These are phyloP conservation scores for Collybia nuda DNA, from an alignment of 768 basidiomycete species.

Conservation along the genomic window DNA sequence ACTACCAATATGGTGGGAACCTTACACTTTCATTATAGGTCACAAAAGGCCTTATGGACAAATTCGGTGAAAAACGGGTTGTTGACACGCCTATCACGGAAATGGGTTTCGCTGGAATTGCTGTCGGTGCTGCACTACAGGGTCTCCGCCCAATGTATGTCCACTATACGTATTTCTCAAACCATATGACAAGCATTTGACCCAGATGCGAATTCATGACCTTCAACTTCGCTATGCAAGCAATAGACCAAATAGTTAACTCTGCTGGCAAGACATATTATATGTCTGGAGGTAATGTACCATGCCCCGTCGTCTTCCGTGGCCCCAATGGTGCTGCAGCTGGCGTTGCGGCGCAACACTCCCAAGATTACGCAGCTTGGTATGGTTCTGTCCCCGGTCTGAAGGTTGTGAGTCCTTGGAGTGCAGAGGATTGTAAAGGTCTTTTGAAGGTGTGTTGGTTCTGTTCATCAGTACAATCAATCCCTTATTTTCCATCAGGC, in stretches of 20 bases:
- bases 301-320: constrained; percentile 98
- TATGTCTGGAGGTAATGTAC: constrained; percentile 99
- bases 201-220: constrained; percentile 99
- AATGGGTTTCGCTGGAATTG: constrained; percentile 98
- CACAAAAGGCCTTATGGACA: constrained; percentile 97
- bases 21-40: constrained; percentile 51
- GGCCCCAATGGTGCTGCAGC: constrained; percentile 98
- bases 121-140: constrained; percentile 90
- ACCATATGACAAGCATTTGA: constrained; percentile 9
- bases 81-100: constrained; percentile 97
- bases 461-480: not conserved
- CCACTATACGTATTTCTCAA: constrained; percentile 3
- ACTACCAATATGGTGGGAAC: constrained; percentile 1
- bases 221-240: constrained; percentile 99
- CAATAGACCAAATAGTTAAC: constrained; percentile 99
- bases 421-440: constrained; percentile 98
- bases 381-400: constrained; percentile 91
- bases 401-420: constrained; percentile 98
- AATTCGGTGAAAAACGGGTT: constrained; percentile 98
- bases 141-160: constrained; percentile 90
- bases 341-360: constrained; percentile 97
- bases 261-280: constrained; percentile 99
- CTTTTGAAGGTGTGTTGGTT: constrained; percentile 75
- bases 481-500: constrained; percentile 43
- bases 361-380: constrained; percentile 97